Percentiles rank a stretch among this genome's conserved stretches.
phyloP scores from a whole-genome alignment of 805 yeast genomes.

The Starmerella gropengiesseri region DNA sequence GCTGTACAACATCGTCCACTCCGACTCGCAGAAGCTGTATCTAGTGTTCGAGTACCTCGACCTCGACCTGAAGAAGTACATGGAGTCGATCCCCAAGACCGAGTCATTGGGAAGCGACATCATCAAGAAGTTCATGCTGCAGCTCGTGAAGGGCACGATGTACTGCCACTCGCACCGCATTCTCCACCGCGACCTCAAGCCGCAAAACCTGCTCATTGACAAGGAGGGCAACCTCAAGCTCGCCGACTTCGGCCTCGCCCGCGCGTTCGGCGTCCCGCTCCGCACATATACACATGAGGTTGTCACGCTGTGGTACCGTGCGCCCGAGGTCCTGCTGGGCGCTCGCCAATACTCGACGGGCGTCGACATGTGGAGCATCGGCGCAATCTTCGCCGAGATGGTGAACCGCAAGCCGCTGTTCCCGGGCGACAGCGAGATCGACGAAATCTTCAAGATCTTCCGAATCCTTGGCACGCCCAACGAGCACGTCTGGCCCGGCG shows the following conservation, averaged over 20 bases:
- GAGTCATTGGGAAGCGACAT: slow-evolving; percentile 80
- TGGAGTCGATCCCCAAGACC: slow-evolving; percentile 89
- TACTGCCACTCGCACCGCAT: slow-evolving; percentile 93
- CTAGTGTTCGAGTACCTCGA: slow-evolving; percentile 90
- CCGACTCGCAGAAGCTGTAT: slow-evolving; percentile 84
- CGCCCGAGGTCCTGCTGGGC: slow-evolving; percentile 91
- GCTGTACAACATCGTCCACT: slow-evolving; percentile 85
- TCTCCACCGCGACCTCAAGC: slow-evolving; percentile 89
- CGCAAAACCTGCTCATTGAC: slow-evolving; percentile 88
- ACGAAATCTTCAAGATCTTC: slow-evolving; percentile 88
- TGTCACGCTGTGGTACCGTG: slow-evolving; percentile 94
- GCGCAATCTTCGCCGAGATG: slow-evolving; percentile 97
- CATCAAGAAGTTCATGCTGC: slow-evolving; percentile 89
- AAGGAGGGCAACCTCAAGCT: slow-evolving; percentile 88
- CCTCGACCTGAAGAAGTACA: slow-evolving; percentile 87
- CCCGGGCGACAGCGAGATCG: slow-evolving; percentile 97
- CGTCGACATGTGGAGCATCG: slow-evolving; percentile 98
- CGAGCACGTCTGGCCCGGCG: slow-evolving; percentile 92
- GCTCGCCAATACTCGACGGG: slow-evolving; percentile 97
- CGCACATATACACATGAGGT: slow-evolving; percentile 97
- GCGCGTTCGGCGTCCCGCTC: slow-evolving; percentile 95
- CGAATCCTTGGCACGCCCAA: slow-evolving; percentile 88
- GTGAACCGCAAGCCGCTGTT: slow-evolving; percentile 87
- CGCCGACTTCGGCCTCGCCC: slow-evolving; percentile 89
- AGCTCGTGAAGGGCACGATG: slow-evolving; percentile 77